Evolutionary conservation across 2,329 filamentous ascomycete species (phyloP).

Genomic region (Nannizziopsis arthrosporioides): DNA sequence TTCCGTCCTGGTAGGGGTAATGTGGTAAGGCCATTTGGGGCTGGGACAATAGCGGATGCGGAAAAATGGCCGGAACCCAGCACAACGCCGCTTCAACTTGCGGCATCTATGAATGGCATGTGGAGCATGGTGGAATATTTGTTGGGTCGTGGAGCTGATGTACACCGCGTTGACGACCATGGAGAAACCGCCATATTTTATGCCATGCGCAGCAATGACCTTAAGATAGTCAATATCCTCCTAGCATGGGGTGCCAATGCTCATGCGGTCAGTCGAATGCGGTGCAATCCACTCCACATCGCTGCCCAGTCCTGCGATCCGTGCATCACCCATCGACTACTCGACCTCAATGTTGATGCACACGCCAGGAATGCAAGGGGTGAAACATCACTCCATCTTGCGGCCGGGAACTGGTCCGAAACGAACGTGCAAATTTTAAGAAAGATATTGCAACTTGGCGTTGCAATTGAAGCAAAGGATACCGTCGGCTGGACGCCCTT

Average conservation of each 20-base stretch:
- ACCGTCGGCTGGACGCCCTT: constrained; percentile 2
- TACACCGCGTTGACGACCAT: neutral
- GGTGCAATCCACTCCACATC: constrained; percentile 2
- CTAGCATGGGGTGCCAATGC: constrained; percentile 2
- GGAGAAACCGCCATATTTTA: constrained; percentile 8
- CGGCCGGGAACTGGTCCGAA: neutral
- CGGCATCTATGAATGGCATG: neutral
- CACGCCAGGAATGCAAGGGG: too few species aligned
- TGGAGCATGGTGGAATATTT: neutral
- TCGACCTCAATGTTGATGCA: constrained; percentile 25
- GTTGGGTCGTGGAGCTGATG: neutral
- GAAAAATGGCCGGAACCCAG: neutral
- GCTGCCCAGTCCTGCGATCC: neutral
- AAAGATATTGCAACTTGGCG: constrained; percentile 1
- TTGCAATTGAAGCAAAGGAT: constrained; percentile 3
- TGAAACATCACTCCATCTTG: too few species aligned
- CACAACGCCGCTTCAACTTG: constrained; percentile 4
- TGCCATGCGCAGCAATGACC: constrained; percentile 4
- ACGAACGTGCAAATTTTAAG: neutral
- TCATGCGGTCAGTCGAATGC: neutral
- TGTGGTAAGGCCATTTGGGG: neutral
- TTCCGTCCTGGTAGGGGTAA: neutral
- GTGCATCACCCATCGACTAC: neutral
- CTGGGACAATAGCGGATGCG: neutral
- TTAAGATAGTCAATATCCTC: neutral